A percentile compares a stretch with the other conserved stretches of the same genome.
Evolutionary conservation across 2,329 filamentous ascomycete genomes (phyloP).

Genomic region (Dichotomopilus funicola): DNA sequence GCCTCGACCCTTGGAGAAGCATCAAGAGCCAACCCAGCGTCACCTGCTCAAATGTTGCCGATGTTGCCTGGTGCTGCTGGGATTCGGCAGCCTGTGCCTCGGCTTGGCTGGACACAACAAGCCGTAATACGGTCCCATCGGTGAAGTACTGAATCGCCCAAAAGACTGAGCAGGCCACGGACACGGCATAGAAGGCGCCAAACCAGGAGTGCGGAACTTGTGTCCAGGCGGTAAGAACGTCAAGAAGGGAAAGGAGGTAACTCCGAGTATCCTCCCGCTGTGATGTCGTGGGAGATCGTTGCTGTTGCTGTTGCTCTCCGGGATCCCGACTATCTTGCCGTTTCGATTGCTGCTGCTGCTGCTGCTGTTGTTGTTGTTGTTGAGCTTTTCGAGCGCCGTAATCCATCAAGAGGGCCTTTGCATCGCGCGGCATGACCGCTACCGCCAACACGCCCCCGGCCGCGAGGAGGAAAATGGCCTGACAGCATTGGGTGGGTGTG

Average conservation of each 20-base stretch:
- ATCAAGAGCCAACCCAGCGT: constrained; percentile 65
- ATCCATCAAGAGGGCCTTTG: constrained; percentile 40
- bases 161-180: constrained; percentile 61
- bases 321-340: too few relatives aligned
- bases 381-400: constrained; percentile 43
- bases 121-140: constrained; percentile 47
- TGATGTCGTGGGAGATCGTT: too few relatives aligned
- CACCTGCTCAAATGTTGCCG: constrained; percentile 58
- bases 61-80: constrained; percentile 16
- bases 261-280: not conserved
- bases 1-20: constrained; percentile 64
- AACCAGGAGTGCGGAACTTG: constrained; percentile 87
- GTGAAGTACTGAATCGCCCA: constrained; percentile 62
- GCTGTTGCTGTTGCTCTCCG: too few relatives aligned
- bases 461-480: constrained; percentile 41
- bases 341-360: not conserved
- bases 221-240: constrained; percentile 33
- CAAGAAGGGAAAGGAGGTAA: constrained; percentile 27
- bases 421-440: constrained; percentile 38
- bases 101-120: constrained; percentile 35
- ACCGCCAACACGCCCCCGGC: constrained; percentile 36
- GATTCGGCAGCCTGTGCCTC: constrained; percentile 6
- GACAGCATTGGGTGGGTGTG: constrained; percentile 34
- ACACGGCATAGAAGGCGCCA: constrained; percentile 75
- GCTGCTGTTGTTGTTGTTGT: not conserved